A percentile compares a stretch with the other conserved stretches of the same genome.
phyloP scores from a whole-genome alignment of 345 rosid species.

The Chamaenerion angustifolium region DNA sequence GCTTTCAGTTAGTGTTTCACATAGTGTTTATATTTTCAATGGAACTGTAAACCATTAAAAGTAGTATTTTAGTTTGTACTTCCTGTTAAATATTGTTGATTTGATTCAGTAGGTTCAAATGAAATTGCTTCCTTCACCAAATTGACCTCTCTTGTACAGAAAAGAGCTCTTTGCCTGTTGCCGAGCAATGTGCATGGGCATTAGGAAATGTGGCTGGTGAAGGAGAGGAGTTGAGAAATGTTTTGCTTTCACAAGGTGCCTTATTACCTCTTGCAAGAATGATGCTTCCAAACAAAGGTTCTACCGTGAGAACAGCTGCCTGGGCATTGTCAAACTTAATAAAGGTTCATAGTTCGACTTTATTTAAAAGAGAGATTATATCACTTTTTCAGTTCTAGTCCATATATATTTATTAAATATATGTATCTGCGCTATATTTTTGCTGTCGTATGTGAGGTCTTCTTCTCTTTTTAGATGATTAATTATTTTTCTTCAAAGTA shows the following conservation, averaged over 20 bases:
- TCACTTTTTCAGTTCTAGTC: not conserved
- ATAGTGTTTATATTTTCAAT: too few species aligned
- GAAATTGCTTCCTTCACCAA: too few species aligned
- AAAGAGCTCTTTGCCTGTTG: constrained; percentile 76
- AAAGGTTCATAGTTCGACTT: constrained; percentile 38
- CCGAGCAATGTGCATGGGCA: constrained; percentile 98
- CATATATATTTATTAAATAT: not conserved
- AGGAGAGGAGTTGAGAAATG: constrained; percentile 80
- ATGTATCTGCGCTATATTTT: not conserved
- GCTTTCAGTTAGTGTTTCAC: too few species aligned
- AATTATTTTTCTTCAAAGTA: not conserved
- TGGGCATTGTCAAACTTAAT: constrained; percentile 96
- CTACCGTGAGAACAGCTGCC: constrained; percentile 89
- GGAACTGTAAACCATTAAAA: too few species aligned
- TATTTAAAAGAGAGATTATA: constrained; percentile 2
- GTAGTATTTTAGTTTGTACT: too few species aligned
- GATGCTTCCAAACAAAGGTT: constrained; percentile 88
- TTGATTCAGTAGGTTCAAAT: too few species aligned
- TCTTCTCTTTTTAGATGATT: too few species aligned
- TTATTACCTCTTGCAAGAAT: constrained; percentile 84
- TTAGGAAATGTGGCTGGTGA: constrained; percentile 96
- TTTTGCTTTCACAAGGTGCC: constrained; percentile 86
- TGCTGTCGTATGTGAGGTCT: not conserved
- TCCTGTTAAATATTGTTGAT: too few species aligned
- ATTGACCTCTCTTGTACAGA: constrained; percentile 24